These are phyloP conservation scores for Bjerkandera adusta DNA, from an alignment of 1,284 basidiomycete genomes.

Conservation along the genomic window DNA sequence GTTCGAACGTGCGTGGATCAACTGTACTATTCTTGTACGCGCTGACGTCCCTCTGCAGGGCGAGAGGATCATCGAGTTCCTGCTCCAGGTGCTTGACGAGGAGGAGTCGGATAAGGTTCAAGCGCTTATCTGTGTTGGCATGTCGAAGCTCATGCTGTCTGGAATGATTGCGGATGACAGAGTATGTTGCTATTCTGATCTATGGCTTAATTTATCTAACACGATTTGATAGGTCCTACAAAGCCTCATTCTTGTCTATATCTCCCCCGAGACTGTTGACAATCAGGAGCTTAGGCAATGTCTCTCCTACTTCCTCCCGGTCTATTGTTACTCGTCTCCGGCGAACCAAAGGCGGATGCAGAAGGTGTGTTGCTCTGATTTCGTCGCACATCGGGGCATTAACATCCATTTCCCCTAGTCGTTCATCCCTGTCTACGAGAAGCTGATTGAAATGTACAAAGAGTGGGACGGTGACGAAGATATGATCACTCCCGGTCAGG, in stretches of 20 bases:
- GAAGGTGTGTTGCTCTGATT: conserved; percentile 46
- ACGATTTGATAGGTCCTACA: conserved; percentile 61
- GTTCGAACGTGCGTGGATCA: conserved; percentile 44
- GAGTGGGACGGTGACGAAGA: conserved; percentile 76
- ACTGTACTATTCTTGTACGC: not conserved
- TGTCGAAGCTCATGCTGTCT: conserved; percentile 88
- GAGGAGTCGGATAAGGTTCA: conserved; percentile 80
- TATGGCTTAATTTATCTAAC: not conserved
- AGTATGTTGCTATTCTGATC: conserved; percentile 39
- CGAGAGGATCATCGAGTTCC: conserved; percentile 70
- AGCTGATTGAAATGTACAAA: conserved; percentile 67
- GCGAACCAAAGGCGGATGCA: conserved; percentile 81
- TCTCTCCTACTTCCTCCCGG: conserved; percentile 94
- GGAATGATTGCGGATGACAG: conserved; percentile 79
- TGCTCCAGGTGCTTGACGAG: conserved; percentile 73
- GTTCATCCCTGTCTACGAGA: conserved; percentile 73
- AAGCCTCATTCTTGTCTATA: conserved; percentile 80
- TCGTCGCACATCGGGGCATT: not conserved
- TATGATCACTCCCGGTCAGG: conserved; percentile 80
- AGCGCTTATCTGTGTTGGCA: conserved; percentile 78
- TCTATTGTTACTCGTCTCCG: conserved; percentile 86
- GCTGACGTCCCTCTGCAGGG: conserved; percentile 40
- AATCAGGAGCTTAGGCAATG: conserved; percentile 93
- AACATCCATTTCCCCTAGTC: conserved; percentile 45
- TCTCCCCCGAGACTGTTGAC: conserved; percentile 82